A percentile compares a stretch with the other conserved stretches of the same genome.
Conservation (phyloP, 2,329 filamentous ascomycete genomes). For the Cytospora chrysosperma region DNA sequence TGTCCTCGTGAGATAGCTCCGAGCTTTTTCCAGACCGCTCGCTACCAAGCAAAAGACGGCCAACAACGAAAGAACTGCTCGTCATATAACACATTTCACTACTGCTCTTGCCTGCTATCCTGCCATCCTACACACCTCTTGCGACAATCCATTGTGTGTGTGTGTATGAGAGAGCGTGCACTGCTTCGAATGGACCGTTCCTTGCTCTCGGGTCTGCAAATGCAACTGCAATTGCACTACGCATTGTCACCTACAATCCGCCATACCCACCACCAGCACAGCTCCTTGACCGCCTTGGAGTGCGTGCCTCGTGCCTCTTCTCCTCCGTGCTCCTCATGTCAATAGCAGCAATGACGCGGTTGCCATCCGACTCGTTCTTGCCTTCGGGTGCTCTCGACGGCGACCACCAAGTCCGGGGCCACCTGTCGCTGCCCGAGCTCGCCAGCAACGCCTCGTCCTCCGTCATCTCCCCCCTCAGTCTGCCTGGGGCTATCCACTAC, state of each 20-base stretch:
- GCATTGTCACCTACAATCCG: neutral
- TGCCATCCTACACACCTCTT: neutral
- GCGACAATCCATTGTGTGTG: too few species aligned
- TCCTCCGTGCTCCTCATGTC: neutral
- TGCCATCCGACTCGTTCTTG: constrained; percentile 44
- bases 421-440: constrained; percentile 27
- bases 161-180: too few species aligned
- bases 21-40: neutral
- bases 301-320: neutral
- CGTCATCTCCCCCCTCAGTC: constrained; percentile 41
- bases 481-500: constrained; percentile 39
- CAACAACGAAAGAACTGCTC: neutral
- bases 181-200: constrained; percentile 8
- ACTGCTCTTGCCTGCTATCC: neutral
- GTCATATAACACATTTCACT: neutral
- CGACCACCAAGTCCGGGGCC: constrained; percentile 29
- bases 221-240: neutral
- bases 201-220: neutral
- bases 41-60: neutral
- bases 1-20: neutral
- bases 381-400: constrained; percentile 40
- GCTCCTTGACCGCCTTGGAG: neutral
- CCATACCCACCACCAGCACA: constrained; percentile 17
- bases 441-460: constrained; percentile 35
- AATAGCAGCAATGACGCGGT: constrained; percentile 38